A percentile compares a stretch with the other conserved stretches of the same genome.
These are phyloP conservation scores for Aureobasidium pullulans DNA, from an alignment of 2,329 filamentous ascomycete species.

Conservation along the genomic window DNA sequence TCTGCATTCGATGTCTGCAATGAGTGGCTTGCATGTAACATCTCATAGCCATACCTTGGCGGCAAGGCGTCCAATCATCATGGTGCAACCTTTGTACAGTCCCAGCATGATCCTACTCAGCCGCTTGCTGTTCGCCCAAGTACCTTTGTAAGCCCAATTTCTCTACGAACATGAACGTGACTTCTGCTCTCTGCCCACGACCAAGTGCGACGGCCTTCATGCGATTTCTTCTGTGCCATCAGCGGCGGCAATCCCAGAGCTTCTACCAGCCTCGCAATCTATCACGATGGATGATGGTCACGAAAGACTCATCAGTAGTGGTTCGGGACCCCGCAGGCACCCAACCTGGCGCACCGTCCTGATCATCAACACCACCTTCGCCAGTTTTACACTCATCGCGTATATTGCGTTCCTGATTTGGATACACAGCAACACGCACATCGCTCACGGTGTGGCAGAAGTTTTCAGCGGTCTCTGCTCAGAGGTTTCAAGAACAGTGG, in stretches of 20 bases:
- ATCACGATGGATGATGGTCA: not conserved
- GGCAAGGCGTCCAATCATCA: constrained; percentile 4
- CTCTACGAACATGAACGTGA: not conserved
- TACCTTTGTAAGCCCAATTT: not conserved
- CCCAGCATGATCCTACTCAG: not conserved
- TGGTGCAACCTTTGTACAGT: not conserved
- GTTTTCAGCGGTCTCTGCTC: not conserved
- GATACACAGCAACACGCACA: not conserved
- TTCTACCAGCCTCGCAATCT: no score
- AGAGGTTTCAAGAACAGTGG: not conserved
- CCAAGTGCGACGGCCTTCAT: not conserved
- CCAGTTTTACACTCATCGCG: not conserved
- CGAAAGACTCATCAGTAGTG: not conserved
- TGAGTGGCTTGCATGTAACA: not conserved
- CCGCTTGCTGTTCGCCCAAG: not conserved
- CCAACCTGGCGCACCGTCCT: not conserved
- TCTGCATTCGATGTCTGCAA: no score
- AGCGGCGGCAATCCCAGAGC: no score
- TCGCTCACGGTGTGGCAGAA: not conserved
- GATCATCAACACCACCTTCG: not conserved
- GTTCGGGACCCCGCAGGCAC: not conserved
- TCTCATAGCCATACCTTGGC: not conserved
- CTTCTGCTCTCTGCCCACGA: not conserved
- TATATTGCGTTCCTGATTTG: not conserved
- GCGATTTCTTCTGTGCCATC: not conserved